phyloP scores from a whole-genome alignment of 1,139 yeast species.

The Pichia sp. region DNA sequence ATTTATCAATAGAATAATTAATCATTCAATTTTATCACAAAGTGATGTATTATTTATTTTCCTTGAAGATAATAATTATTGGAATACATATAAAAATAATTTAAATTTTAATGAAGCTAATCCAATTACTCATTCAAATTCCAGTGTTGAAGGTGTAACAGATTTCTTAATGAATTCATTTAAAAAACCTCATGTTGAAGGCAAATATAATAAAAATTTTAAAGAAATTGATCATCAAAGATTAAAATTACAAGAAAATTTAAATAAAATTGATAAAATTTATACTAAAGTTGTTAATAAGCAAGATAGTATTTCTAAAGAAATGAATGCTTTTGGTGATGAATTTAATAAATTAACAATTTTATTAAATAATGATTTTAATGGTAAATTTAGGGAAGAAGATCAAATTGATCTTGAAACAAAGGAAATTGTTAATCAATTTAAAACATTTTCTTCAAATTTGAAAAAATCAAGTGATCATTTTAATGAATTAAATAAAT shows the following conservation, averaged over 20 bases:
- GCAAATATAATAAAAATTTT: slow-evolving; percentile 71
- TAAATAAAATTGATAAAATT: slow-evolving; percentile 70
- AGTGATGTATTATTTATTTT: slow-evolving; percentile 72
- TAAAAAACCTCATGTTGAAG: slow-evolving; percentile 56
- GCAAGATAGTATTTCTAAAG: slow-evolving; percentile 65
- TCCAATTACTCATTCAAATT: slow-evolving; percentile 7
- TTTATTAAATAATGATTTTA: slow-evolving; percentile 33
- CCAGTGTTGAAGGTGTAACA: slow-evolving; percentile 53
- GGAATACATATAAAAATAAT: slow-evolving; percentile 73
- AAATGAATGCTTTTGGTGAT: slow-evolving; percentile 62
- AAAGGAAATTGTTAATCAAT: slow-evolving; percentile 35
- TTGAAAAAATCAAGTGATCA: slow-evolving; percentile 43
- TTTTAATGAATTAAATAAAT: slow-evolving; percentile 45
- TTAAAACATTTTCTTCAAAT: slow-evolving; percentile 48
- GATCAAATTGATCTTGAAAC: slow-evolving; percentile 22
- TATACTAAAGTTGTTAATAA: slow-evolving; percentile 68
- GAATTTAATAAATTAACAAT: slow-evolving; percentile 66
- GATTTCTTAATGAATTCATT: slow-evolving; percentile 91
- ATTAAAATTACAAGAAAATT: slow-evolving; percentile 77
- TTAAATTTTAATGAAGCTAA: slow-evolving; percentile 27
- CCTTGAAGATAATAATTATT: slow-evolving; percentile 65
- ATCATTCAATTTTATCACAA: slow-evolving; percentile 65
- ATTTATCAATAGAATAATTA: slow-evolving; percentile 64
- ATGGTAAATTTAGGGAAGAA: slow-evolving; percentile 23
- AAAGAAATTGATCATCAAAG: slow-evolving; percentile 77